Evolutionary conservation across 2,329 filamentous ascomycete genomes (phyloP).

Genomic region (Fusarium ambrosium): DNA sequence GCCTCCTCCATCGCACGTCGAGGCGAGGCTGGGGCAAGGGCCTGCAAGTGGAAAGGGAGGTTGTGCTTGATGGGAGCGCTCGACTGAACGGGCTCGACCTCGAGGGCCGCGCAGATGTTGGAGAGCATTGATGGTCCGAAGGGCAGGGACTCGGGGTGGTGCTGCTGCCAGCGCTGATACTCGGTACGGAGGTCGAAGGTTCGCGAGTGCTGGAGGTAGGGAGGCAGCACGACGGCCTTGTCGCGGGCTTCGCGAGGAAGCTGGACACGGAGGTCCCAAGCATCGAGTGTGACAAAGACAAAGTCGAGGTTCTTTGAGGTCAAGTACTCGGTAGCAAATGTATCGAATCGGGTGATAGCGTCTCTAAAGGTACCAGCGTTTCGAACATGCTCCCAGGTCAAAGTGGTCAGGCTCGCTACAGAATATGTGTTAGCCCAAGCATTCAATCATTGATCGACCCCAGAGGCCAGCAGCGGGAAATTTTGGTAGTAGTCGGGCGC

Average conservation of each 20-base stretch:
- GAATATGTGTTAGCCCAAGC: conserved; percentile 37
- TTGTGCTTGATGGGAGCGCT: conserved; percentile 99
- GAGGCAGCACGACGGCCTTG: conserved; percentile 95
- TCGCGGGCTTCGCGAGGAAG: conserved; percentile 97
- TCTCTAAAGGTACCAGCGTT: conserved; percentile 98
- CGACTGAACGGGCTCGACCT: conserved; percentile 97
- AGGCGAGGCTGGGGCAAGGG: conserved; percentile 92
- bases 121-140: conserved; percentile 96
- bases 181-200: conserved; percentile 97
- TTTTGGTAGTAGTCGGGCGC: conserved; percentile 23
- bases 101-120: conserved; percentile 97
- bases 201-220: conserved; percentile 96
- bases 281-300: conserved; percentile 97
- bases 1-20: conserved; percentile 98
- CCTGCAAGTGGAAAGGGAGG: conserved; percentile 96
- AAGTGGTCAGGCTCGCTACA: conserved; percentile 92
- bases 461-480: conserved; percentile 8
- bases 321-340: conserved; percentile 92
- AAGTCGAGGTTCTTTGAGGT: conserved; percentile 94
- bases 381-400: conserved; percentile 99
- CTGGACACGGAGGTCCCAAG: conserved; percentile 98
- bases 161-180: conserved; percentile 98
- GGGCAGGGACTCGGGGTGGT: conserved; percentile 96
- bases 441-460: conserved; percentile 10
- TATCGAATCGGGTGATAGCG: conserved; percentile 94